Evolutionary conservation across 352 stramenopile species (phyloP), one percentile per base, ranked within the genome.

Genomic region (Globisporangium takayamanum): DNA sequence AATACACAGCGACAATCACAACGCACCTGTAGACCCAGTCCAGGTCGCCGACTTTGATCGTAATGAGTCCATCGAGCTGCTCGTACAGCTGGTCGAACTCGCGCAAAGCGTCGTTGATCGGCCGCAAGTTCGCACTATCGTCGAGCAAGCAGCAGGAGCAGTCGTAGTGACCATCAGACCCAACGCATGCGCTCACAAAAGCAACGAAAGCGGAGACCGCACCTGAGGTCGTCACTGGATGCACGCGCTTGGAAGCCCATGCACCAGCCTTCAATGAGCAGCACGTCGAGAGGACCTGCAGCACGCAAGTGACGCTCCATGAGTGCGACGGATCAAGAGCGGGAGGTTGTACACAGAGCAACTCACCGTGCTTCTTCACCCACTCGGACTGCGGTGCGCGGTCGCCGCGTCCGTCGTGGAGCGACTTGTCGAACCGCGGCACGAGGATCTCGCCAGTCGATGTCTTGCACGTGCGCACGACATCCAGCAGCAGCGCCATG

Each of bases 181-280:
- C 50, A 16, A 33, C 5, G 28, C 28, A 5, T 5, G 28, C 1
- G 28, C 28, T 33, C 49, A 49, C 5, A 41, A 10, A 62, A 22
- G 20, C n/a, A 33, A 39, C 41, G 16, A 45, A 28, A 30, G 37
- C 14, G 41, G 10, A 22, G 42, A 15, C 15, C 57, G 37, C 46
- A 82, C 75, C 75, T 80, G 20, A 85, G 54, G 26, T 71, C 51
- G 11, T 63, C 22, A 28, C 60, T 70, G 15, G 55, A 67, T 5
- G 77, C 57, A 1, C 84, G 60, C 1, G 87, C 72, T 62, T 86
- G 70, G 58, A 95, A 94, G 18, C 84, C 84, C 62, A 93, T 78
- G 61, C 80, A 94, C 87, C 87, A 95, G 25, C 87, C 87, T 64
- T 95, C 87, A 36, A 95, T 74, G 20, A 95, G 53, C 41, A 95